Conservation (phyloP, 768 basidiomycete genomes). For the Tephrocybe sp. region DNA sequence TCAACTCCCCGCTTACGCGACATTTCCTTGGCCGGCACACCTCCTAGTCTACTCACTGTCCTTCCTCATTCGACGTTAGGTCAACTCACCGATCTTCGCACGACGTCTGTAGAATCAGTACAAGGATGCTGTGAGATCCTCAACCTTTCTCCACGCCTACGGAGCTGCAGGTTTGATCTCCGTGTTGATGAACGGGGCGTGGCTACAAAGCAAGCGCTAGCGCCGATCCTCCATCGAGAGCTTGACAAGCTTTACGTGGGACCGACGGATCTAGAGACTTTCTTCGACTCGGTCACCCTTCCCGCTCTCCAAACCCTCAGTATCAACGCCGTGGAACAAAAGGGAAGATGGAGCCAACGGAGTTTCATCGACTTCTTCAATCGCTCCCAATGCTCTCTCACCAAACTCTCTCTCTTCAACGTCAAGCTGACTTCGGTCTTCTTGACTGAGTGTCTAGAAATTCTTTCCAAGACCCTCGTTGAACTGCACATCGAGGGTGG, state of each 20-base stretch:
- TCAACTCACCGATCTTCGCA: conserved; percentile 3
- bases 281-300: conserved; percentile 5
- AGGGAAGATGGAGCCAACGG: conserved; percentile 2
- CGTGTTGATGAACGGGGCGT: neutral
- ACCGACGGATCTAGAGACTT: conserved; percentile 3
- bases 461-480: neutral
- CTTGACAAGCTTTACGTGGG: conserved; percentile 5
- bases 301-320: conserved; percentile 2
- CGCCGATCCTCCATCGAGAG: neutral
- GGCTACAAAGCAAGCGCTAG: neutral
- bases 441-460: neutral
- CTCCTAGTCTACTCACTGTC: conserved; percentile 1
- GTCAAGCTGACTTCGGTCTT: neutral
- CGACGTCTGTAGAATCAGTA: conserved; percentile 2
- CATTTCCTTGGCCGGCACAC: conserved; percentile 1
- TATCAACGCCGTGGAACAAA: conserved; percentile 1
- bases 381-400: conserved; percentile 1
- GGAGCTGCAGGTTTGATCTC: conserved; percentile 1
- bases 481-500: conserved; percentile 4
- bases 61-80: conserved; percentile 1
- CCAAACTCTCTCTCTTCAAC: conserved; percentile 3
- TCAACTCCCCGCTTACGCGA: conserved; percentile 1
- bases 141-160: conserved; percentile 1
- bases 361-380: conserved; percentile 2
- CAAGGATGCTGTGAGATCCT: conserved; percentile 6